Evolutionary conservation across 2,329 filamentous ascomycete genomes (phyloP), one percentile per base, ranked within the genome.

Genomic region (Clarireedia paspali): DNA sequence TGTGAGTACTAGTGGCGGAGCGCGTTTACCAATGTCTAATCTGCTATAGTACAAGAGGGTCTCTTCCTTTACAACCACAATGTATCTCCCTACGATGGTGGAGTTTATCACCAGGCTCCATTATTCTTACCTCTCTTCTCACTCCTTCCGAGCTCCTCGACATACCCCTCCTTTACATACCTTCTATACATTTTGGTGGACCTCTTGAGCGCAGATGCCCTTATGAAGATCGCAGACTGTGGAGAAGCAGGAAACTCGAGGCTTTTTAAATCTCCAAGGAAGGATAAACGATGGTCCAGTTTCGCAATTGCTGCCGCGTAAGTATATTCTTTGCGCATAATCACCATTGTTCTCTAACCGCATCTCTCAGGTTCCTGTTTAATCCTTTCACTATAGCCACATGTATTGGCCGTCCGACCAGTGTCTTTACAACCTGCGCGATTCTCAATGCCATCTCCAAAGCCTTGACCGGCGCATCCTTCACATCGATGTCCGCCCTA

Each of bases 61-160:
- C 76, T 99, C 57, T 99, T 96, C 68, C 83, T 99, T 23, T 97
- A 97, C 72, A 91, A 89, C 62, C 89, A 95, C 71, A 95, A 96
- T 75, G 89, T 97, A 56, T 96, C 91, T 58, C 94, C 94, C 1
- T 99, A 97, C 74, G 91, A 99, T 71, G 94, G 94, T 62, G 94
- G 94, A 66, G 89, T 85, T 68, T 85, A 81, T 70, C 80, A 84
- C 73, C 79, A 96, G 78, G 90, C 91, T 44, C 94, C 94, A 48
- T 78, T 99, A 56, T 81, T 99, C 42, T 83, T 99, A 57, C 90
- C 92, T 47, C 80, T 97, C 62, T 96, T 97, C 77, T 89, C 90
- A 38, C 80, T 96, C 46, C 80, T 99, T 46, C 92, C 94, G 9
- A 81, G 85, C 68, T 78, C 83, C 49, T 74, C 78, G 59, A 70